Base-by-base conservation (phyloP, 352 stramenopile species). In the Bremia lactucae region DNA sequence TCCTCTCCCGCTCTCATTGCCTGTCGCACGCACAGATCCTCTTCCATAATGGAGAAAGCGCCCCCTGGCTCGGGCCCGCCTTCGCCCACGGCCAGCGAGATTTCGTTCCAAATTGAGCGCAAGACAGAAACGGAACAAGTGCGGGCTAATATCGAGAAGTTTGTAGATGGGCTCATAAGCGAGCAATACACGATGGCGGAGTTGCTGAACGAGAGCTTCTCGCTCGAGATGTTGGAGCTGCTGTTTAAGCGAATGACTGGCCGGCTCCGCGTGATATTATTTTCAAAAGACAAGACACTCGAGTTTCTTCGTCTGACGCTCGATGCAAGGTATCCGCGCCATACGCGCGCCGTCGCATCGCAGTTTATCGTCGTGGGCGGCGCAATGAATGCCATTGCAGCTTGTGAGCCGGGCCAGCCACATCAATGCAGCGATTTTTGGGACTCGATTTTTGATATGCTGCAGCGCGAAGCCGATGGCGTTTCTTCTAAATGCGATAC, bases 211-310 rank as follows among this genome's bases (percentile, higher is more conserved):
- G 74, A 86, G 53, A 80, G 63, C 14, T 90, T 90, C 53, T 69
- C 72, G 46, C 73, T 81, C 45, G 73, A 90, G 23, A 90, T 90
- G 77, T 51, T 90, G 21, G 77, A 90, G 26, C 50, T 90, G 42
- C 70, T 90, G 19, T 84, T 90, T 49, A 90, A 90, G 59, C 74
- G 77, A 47, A 90, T 90, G 77, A 90, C 77, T 35, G 72, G 52
- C 44, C 73, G 76, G 11, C 55, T 90, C 47, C 77, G 77, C 33
- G 54, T 65, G 37, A 83, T 87, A 37, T 55, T 90, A 13, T 90
- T 90, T 48, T 59, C 70, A 13, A 54, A 71, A 8, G 59, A 76
- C 15, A 84, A 83, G 57, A 81, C 68, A 52, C 59, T 77, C 33
- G 77, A 90, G 66, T 62, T 90, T 35, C 71, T 90, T 36, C 56